Base-by-base conservation (phyloP, 1,284 basidiomycete genomes). In the Malassezia globosa region DNA sequence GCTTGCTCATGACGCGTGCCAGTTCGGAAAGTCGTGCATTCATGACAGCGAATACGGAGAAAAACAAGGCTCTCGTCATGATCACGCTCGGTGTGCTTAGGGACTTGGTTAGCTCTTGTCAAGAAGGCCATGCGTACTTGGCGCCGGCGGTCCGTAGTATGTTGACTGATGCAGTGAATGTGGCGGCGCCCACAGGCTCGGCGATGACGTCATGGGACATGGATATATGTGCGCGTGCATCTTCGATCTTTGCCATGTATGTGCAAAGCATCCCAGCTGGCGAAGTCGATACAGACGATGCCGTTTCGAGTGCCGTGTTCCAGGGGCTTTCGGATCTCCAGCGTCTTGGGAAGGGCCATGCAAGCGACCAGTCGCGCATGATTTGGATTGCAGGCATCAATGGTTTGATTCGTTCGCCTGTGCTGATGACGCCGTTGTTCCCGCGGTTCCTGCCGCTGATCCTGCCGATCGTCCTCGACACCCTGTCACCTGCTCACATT, bases 21-120 rank as follows among this genome's bases (percentile, higher is more conserved):
- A 77, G 74, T 48, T 69, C 76, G 41, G 87, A 94, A 66, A 80
- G 80, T 7, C 51, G 73, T 73, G 57, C 84, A 81, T 67, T 81
- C 76, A 27, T 84, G 81, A 37, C 87, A 7, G 48, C 54, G 14
- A 51, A 52, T 7, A 54, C 87, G 69, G 74, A 79, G 35, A 84
- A 85, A 64, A 80, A 79, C 40, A 79, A 86, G 75, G 84, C 85
- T 84, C 88, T 82, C 21, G 79, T 96, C 26, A 79, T 94, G 44
- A 83, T 96, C 60, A 87, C 88, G 1, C 77, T 95, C 33, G 80
- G 83, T 29, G 86, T 96, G 62, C 78, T 89, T 59, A 82, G 83
- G 58, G 79, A 85, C 16, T 76, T 97, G 38, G 81, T 86, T n/a
- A 82, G 80, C 41, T 89, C 96, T 74, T 95, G 88, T 72, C 81